Evolutionary conservation across 2,329 filamentous ascomycete species (phyloP), one percentile per base, ranked within the genome.

Genomic region (Monosporascus sp.): DNA sequence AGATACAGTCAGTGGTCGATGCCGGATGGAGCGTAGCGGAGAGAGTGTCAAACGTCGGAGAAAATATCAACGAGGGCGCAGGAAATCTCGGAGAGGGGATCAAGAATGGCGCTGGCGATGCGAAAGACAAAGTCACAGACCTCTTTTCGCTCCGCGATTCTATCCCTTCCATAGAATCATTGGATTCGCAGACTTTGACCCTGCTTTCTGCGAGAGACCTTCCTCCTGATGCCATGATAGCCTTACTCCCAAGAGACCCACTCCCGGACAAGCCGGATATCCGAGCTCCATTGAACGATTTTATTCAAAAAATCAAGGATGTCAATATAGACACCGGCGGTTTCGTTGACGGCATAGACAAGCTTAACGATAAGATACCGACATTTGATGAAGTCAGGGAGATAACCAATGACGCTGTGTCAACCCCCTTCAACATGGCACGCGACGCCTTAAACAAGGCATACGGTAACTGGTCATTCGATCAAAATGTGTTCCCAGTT

Each of bases 361-460:
- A 86, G 56, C 78, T 97, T 60, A 93, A 96, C 68, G 73, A 78
- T 27, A 86, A 88, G 2, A 86, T 97, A 14, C 94, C 93, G 0
- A 88, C 81, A 3, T 97, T 97, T 66, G 80, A 84, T 24, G 76
- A 96, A 56, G 89, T 96, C 50, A 84, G 93, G 65, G 92, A 96
- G 58, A 77, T 91, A 63, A 93, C 91, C 19, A 80, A 89, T 60
- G 79, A 79, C 52, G 82, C 88, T 41, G 87, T 97, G 52, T 78
- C 84, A 2, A 73, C 86, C 1, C 94, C 94, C 0, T 97, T 99
- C 69, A 80, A 93, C 62, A 75, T 90, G 56, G 83, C 97, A 63
- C 89, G 88, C 63, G 74, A 78, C 57, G 75, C 88, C 47, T 80
- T 99, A 64, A 87, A 91, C 59, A 73, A 85, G 16, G 85, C 80